A percentile compares a stretch with the other conserved stretches of the same genome.
Conservation (phyloP, 2,329 filamentous ascomycete species). For the Colletotrichum kahawae region DNA sequence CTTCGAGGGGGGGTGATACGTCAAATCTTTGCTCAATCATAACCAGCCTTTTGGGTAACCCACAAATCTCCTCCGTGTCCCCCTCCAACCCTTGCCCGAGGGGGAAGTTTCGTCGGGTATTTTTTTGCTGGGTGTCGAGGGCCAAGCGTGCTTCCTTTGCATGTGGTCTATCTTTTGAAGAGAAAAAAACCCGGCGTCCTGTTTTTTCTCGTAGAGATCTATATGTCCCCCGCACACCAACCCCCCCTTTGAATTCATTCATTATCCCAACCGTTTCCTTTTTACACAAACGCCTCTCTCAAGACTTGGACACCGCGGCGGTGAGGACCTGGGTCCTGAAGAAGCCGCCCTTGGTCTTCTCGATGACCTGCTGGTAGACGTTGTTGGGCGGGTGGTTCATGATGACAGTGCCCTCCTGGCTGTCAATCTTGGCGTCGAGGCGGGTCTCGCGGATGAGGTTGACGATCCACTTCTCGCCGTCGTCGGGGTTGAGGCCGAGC, state of each 20-base stretch:
- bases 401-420: conserved; percentile 96
- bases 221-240: too few species aligned
- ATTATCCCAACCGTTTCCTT: not conserved
- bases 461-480: conserved; percentile 99
- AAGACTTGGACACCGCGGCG: conserved; percentile 61
- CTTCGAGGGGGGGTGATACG: not conserved
- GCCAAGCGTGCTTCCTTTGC: not conserved
- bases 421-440: conserved; percentile 99
- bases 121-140: too few species aligned
- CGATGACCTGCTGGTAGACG: conserved; percentile 99
- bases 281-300: not conserved
- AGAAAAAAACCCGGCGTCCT: too few species aligned
- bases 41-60: not conserved
- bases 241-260: not conserved
- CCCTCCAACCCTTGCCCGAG: too few species aligned
- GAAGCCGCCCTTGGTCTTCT: conserved; percentile 98
- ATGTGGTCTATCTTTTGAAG: not conserved
- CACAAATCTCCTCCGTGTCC: not conserved
- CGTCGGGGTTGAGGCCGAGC: conserved; percentile 88
- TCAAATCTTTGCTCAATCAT: not conserved
- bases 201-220: too few species aligned
- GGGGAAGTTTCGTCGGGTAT: too few species aligned
- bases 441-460: conserved; percentile 98
- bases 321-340: conserved; percentile 96
- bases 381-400: conserved; percentile 99